A percentile compares a stretch with the other conserved stretches of the same genome.
phyloP scores from a whole-genome alignment of 2,329 filamentous ascomycete genomes.

The Ascocoryne sarcoides region DNA sequence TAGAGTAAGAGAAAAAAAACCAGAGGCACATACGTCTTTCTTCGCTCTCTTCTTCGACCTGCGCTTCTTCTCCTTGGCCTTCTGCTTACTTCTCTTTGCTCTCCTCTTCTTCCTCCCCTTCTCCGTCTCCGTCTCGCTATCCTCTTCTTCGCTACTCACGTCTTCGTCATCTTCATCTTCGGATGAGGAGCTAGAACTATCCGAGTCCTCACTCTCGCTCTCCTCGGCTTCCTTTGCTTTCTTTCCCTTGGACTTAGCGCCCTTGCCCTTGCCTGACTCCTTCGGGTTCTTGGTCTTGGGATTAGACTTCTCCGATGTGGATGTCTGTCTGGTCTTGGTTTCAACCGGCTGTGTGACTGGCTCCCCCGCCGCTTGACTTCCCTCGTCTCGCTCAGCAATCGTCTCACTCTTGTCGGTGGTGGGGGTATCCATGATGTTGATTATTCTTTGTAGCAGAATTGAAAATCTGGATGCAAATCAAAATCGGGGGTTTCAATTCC shows the following conservation, averaged over 20 bases:
- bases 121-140: conserved; percentile 26
- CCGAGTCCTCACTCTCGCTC: conserved; percentile 17
- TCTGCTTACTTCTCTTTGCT: conserved; percentile 28
- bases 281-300: conserved; percentile 15
- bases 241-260: conserved; percentile 17
- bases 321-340: conserved; percentile 15
- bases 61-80: conserved; percentile 24
- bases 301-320: conserved; percentile 16
- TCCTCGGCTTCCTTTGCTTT: conserved; percentile 16
- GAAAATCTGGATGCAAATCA: neutral
- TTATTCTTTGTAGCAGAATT: neutral
- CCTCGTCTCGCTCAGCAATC: conserved; percentile 18
- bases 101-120: conserved; percentile 30
- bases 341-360: conserved; percentile 17
- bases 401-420: conserved; percentile 21
- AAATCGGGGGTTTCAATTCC: too few species aligned
- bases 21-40: conserved; percentile 25
- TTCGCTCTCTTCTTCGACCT: conserved; percentile 33
- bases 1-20: neutral
- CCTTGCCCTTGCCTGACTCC: conserved; percentile 10
- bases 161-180: conserved; percentile 12
- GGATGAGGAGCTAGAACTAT: conserved; percentile 14
- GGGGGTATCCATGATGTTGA: conserved; percentile 22
- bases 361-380: conserved; percentile 13
- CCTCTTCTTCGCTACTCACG: conserved; percentile 16